Percentiles rank a stretch among this genome's conserved stretches.
Evolutionary conservation across 2,329 filamentous ascomycete genomes (phyloP).

Genomic region (Sarocladiaceae sp.): DNA sequence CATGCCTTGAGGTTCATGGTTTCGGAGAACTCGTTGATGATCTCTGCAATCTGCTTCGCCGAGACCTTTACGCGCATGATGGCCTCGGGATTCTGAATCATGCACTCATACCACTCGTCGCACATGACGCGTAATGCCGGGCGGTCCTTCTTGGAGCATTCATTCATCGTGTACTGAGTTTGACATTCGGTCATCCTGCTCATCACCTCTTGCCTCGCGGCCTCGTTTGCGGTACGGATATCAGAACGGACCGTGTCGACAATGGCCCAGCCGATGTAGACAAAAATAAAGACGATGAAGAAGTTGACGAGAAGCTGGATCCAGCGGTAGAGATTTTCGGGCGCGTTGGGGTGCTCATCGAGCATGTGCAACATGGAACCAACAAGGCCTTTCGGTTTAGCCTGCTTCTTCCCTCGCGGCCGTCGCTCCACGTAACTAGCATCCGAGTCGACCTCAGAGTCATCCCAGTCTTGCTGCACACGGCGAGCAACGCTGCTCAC

Average conservation of each 20-base stretch:
- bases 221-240: constrained; percentile 64
- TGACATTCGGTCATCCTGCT: constrained; percentile 69
- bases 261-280: constrained; percentile 65
- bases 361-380: constrained; percentile 44
- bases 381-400: constrained; percentile 22
- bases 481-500: constrained; percentile 43
- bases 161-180: constrained; percentile 68
- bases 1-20: constrained; percentile 77
- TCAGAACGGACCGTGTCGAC: constrained; percentile 67
- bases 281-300: constrained; percentile 45
- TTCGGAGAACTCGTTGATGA: constrained; percentile 90
- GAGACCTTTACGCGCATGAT: constrained; percentile 76
- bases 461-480: constrained; percentile 33
- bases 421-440: constrained; percentile 12
- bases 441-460: constrained; percentile 44
- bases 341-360: constrained; percentile 52
- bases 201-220: constrained; percentile 61
- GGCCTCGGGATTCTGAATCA: constrained; percentile 72
- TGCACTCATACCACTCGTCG: constrained; percentile 77
- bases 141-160: constrained; percentile 58
- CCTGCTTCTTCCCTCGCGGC: constrained; percentile 19
- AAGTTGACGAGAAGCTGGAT: constrained; percentile 58
- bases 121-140: constrained; percentile 72
- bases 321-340: constrained; percentile 54
- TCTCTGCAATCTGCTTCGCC: constrained; percentile 82